Evolutionary conservation across 1,284 basidiomycete genomes (phyloP).

Genomic region (Austroboletus niveus): DNA sequence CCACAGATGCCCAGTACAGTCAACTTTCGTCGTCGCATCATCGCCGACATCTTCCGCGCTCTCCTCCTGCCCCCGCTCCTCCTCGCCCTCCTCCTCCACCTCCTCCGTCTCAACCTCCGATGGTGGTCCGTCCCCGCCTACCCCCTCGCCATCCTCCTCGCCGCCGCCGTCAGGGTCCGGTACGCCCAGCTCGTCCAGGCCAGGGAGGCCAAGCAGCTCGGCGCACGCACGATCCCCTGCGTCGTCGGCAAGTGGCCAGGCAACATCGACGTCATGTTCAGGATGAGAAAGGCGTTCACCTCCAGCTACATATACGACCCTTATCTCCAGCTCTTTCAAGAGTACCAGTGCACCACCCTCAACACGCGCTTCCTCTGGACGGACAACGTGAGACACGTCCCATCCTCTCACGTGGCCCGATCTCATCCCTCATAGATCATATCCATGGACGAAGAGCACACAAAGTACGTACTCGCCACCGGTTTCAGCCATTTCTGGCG

Average conservation of each 20-base stretch:
- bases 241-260: conserved; percentile 72
- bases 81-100: conserved; percentile 6
- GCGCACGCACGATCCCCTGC: conserved; percentile 50
- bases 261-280: conserved; percentile 64
- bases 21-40: conserved; percentile 29
- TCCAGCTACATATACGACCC: conserved; percentile 60
- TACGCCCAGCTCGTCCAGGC: conserved; percentile 37
- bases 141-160: conserved; percentile 40
- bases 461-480: conserved; percentile 63
- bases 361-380: conserved; percentile 65
- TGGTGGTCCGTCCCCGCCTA: conserved; percentile 37
- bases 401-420: neutral
- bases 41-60: conserved; percentile 18
- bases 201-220: conserved; percentile 45
- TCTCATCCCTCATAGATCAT: conserved; percentile 47
- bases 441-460: conserved; percentile 68
- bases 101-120: conserved; percentile 16
- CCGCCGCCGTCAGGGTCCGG: conserved; percentile 37
- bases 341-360: conserved; percentile 65
- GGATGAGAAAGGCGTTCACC: conserved; percentile 52
- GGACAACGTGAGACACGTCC: conserved; percentile 50
- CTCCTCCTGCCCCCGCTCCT: conserved; percentile 18
- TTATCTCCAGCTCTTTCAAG: conserved; percentile 62
- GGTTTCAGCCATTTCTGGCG: conserved; percentile 67
- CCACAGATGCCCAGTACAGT: conserved; percentile 9